Base-by-base conservation (phyloP, 2,329 filamentous ascomycete genomes). In the Diplodia corticola region DNA sequence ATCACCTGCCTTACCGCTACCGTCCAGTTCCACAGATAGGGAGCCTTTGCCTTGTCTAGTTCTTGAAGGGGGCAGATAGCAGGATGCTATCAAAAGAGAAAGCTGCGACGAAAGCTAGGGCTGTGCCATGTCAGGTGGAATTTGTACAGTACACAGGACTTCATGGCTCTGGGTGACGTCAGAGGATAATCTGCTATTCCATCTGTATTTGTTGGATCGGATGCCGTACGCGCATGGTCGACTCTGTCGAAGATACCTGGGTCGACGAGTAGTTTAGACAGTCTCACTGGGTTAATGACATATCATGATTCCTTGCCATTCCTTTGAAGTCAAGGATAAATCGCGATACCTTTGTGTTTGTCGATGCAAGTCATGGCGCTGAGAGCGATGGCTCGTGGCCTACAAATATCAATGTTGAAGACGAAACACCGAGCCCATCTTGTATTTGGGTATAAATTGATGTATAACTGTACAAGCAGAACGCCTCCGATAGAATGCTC, bases 1-100 rank as follows among this genome's bases (percentile, higher is more conserved):
- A 90, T 99, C 70, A 96, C 93, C 68, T 99, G 95, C 80, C 84
- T 99, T 74, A 89, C 89, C 65, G 93, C 93, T 24, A 85, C 83
- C 6, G 87, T 95, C 67, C 75, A 79, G 51, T 94, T 95, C 76
- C 80, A 79, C 65, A 54, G 64, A 46, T 66, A 63, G 28, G 28
- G 33, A 12, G 22, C 22, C 12, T 12, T 13, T 44, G 40, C n/a
- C 2, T 24, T 10, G 26, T 17, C n/a, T 10, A 5, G 22, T 1
- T 12, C 10, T 61, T 28, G 17, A 35, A 12, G 5, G 20, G 28
- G 10, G n/a, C 9, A 12, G n/a, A 37, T 17, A 5, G 17, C 40
- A 17, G 12, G 37, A 7, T 28, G 7, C 33, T 2, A 24, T 12
- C 44, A 46, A 17, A 49, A 61, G 17, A 24, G n/a, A n/a, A 40